phyloP scores from a whole-genome alignment of 1,284 basidiomycete species.

The Cryptococcus maquisensis region DNA sequence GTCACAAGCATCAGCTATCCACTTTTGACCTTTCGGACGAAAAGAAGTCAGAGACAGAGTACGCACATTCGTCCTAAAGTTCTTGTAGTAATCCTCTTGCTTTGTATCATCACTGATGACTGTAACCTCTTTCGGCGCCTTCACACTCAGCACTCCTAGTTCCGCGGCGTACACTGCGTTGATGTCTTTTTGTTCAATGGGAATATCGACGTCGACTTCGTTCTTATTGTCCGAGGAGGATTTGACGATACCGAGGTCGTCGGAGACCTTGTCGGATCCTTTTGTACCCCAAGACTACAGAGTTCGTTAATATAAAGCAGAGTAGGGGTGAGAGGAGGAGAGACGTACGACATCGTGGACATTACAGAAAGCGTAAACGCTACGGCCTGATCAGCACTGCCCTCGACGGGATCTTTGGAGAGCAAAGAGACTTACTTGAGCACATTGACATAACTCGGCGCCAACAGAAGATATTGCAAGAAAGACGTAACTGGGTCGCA shows the following conservation, averaged over 20 bases:
- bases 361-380: slow-evolving; percentile 66
- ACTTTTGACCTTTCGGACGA: neutral
- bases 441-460: slow-evolving; percentile 87
- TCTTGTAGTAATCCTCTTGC: slow-evolving; percentile 82
- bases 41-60: slow-evolving; percentile 10
- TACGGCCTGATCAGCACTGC: slow-evolving; percentile 9
- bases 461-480: slow-evolving; percentile 76
- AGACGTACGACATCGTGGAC: slow-evolving; percentile 61
- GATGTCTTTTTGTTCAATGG: slow-evolving; percentile 78
- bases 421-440: slow-evolving; percentile 62
- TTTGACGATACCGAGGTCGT: slow-evolving; percentile 77
- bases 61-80: slow-evolving; percentile 74
- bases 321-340: slow-evolving; percentile 8
- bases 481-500: slow-evolving; percentile 69
- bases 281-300: slow-evolving; percentile 71
- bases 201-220: slow-evolving; percentile 74
- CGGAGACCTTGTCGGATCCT: slow-evolving; percentile 76
- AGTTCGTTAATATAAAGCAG: slow-evolving; percentile 14
- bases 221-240: slow-evolving; percentile 43
- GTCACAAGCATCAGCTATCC: neutral
- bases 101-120: slow-evolving; percentile 58
- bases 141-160: slow-evolving; percentile 65
- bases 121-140: slow-evolving; percentile 65
- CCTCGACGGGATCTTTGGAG: slow-evolving; percentile 5
- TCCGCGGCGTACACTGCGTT: slow-evolving; percentile 82